A percentile compares a stretch with the other conserved stretches of the same genome.
Conservation (phyloP, 2,329 filamentous ascomycete species). For the Cladorrhinum sp. region DNA sequence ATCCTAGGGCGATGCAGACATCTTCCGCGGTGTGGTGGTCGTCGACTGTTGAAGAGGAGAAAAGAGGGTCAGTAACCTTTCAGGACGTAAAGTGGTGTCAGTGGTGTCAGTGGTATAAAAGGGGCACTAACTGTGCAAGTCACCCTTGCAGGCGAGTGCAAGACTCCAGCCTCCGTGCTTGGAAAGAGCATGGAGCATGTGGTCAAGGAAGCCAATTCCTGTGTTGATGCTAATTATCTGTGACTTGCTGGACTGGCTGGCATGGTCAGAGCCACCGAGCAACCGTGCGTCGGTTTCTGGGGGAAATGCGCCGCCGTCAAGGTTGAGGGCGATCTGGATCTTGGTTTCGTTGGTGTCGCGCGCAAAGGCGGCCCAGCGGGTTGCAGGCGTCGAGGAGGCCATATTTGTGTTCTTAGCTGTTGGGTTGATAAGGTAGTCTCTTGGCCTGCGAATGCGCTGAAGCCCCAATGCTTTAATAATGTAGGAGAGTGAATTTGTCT, state of each 20-base stretch:
- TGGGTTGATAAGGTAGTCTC: background rate
- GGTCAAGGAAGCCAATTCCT: constrained; percentile 95
- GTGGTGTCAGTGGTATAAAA: background rate
- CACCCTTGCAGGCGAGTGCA: constrained; percentile 76
- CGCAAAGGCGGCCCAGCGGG: constrained; percentile 72
- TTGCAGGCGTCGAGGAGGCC: constrained; percentile 26
- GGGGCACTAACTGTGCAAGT: constrained; percentile 73
- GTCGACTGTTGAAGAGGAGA: constrained; percentile 62
- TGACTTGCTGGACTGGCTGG: constrained; percentile 76
- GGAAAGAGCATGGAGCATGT: constrained; percentile 95
- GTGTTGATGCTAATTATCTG: constrained; percentile 88
- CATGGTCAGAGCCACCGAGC: constrained; percentile 61
- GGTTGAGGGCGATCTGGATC: constrained; percentile 86
- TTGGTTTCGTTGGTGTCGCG: constrained; percentile 98
- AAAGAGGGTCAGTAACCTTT: constrained; percentile 2
- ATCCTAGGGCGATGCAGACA: constrained; percentile 84
- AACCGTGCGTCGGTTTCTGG: constrained; percentile 58
- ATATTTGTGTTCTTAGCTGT: constrained; percentile 18
- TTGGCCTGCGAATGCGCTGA: background rate
- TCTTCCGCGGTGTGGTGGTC: constrained; percentile 99
- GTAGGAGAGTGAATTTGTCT: background rate
- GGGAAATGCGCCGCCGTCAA: constrained; percentile 82
- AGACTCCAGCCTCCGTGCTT: constrained; percentile 97
- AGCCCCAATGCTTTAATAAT: background rate
- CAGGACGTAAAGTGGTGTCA: background rate